Evolutionary conservation across 257 asterid genomes (phyloP).

Genomic region (Hygrophila difformis): DNA sequence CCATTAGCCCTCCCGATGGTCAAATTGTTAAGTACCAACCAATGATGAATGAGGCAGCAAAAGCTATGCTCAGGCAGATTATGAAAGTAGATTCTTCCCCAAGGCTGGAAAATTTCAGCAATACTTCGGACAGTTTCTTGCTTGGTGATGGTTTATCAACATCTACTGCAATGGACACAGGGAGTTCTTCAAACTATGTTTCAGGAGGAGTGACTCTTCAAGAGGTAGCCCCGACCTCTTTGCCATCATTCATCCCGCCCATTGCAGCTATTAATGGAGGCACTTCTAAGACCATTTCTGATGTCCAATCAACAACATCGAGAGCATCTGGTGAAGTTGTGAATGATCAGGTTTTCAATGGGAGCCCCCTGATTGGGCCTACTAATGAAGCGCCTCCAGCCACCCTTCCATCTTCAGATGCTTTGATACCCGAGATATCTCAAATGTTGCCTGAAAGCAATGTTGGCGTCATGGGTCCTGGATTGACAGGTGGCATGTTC

Average conservation of each 20-base stretch:
- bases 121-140: constrained; percentile 39
- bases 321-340: constrained; percentile 27
- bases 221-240: constrained; percentile 47
- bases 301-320: neutral
- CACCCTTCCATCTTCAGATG: constrained; percentile 34
- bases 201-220: constrained; percentile 61
- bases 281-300: constrained; percentile 13
- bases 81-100: constrained; percentile 60
- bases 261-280: constrained; percentile 16
- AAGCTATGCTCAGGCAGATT: constrained; percentile 73
- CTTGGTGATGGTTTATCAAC: constrained; percentile 31
- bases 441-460: constrained; percentile 36
- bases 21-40: constrained; percentile 88
- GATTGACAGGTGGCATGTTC: constrained; percentile 13
- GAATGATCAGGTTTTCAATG: constrained; percentile 17
- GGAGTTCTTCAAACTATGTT: constrained; percentile 23
- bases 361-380: constrained; percentile 23
- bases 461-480: constrained; percentile 26
- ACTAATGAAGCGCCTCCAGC: constrained; percentile 27
- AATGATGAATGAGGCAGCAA: constrained; percentile 73
- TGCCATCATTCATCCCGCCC: constrained; percentile 28
- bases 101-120: constrained; percentile 41
- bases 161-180: constrained; percentile 27
- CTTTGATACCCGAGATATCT: constrained; percentile 38
- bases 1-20: constrained; percentile 43